Percentiles rank a stretch among this genome's conserved stretches.
Evolutionary conservation across 2,329 filamentous ascomycete genomes (phyloP).

Genomic region (Triangularia setosa): DNA sequence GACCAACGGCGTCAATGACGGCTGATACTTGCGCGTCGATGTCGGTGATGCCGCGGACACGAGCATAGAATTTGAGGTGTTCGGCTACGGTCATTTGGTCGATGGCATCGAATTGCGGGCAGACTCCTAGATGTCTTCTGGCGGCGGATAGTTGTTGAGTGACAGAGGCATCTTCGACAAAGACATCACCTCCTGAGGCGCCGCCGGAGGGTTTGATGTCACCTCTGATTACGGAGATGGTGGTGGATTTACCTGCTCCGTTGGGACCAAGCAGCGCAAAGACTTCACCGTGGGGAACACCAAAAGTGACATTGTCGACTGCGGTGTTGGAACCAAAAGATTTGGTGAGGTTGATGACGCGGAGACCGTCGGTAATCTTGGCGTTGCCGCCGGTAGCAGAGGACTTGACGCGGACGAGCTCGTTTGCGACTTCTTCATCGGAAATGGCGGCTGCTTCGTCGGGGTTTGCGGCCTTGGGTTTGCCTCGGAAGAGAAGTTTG

Average conservation of each 20-base stretch:
- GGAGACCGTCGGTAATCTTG: slow-evolving; percentile 59
- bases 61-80: slow-evolving; percentile 83
- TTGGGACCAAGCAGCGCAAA: slow-evolving; percentile 89
- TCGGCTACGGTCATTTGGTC: slow-evolving; percentile 88
- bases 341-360: slow-evolving; percentile 78
- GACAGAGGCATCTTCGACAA: slow-evolving; percentile 75
- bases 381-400: slow-evolving; percentile 34
- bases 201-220: slow-evolving; percentile 69
- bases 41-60: slow-evolving; percentile 72
- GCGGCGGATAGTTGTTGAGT: slow-evolving; percentile 68
- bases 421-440: slow-evolving; percentile 61
- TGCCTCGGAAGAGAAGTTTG: slow-evolving; percentile 35
- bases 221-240: slow-evolving; percentile 84
- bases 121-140: slow-evolving; percentile 79
- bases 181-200: slow-evolving; percentile 63
- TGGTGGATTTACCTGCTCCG: slow-evolving; percentile 87
- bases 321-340: slow-evolving; percentile 71
- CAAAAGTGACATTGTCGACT: slow-evolving; percentile 86
- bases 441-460: slow-evolving; percentile 28
- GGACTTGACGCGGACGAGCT: slow-evolving; percentile 59
- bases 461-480: not conserved
- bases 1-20: slow-evolving; percentile 75
- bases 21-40: slow-evolving; percentile 73
- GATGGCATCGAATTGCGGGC: slow-evolving; percentile 82
- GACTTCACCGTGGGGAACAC: slow-evolving; percentile 73